Conservation (phyloP, 2,329 filamentous ascomycete genomes). For the Monosporascus ibericus region DNA sequence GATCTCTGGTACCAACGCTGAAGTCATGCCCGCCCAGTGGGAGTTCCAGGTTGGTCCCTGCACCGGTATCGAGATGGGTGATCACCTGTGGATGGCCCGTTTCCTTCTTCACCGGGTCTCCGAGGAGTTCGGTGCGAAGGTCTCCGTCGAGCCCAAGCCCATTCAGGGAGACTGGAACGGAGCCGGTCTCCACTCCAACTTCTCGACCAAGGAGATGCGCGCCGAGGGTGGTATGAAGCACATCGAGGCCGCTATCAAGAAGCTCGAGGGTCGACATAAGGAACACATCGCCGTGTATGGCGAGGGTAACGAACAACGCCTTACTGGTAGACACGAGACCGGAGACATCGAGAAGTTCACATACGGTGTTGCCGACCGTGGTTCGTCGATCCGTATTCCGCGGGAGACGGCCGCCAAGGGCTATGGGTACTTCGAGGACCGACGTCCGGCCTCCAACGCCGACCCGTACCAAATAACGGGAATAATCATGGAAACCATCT, state of each 20-base stretch:
- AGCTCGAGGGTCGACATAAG: conserved; percentile 68
- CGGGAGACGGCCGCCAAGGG: conserved; percentile 78
- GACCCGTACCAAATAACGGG: conserved; percentile 61
- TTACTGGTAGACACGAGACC: conserved; percentile 92
- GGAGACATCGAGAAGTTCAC: conserved; percentile 89
- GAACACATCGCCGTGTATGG: conserved; percentile 93
- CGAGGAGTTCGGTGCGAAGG: conserved; percentile 94
- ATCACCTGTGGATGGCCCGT: conserved; percentile 91
- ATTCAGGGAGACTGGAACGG: conserved; percentile 97
- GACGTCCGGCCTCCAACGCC: conserved; percentile 73
- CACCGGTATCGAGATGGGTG: conserved; percentile 82
- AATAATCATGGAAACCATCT: conserved; percentile 44
- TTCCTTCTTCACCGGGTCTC: conserved; percentile 87
- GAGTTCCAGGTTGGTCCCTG: conserved; percentile 96
- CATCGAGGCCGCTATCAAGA: conserved; percentile 83
- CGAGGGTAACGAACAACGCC: conserved; percentile 89
- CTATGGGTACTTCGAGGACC: conserved; percentile 91
- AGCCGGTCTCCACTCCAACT: conserved; percentile 76
- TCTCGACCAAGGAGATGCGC: conserved; percentile 85
- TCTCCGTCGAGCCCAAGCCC: conserved; percentile 93
- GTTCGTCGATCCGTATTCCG: conserved; percentile 87
- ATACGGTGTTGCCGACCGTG: conserved; percentile 93
- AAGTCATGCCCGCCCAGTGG: conserved; percentile 98
- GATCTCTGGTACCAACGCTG: conserved; percentile 97
- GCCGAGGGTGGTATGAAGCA: conserved; percentile 89